Evolutionary conservation across 305 asterid genomes (phyloP), one percentile per base, ranked within the genome.

Genomic region (Solanum chacoense): DNA sequence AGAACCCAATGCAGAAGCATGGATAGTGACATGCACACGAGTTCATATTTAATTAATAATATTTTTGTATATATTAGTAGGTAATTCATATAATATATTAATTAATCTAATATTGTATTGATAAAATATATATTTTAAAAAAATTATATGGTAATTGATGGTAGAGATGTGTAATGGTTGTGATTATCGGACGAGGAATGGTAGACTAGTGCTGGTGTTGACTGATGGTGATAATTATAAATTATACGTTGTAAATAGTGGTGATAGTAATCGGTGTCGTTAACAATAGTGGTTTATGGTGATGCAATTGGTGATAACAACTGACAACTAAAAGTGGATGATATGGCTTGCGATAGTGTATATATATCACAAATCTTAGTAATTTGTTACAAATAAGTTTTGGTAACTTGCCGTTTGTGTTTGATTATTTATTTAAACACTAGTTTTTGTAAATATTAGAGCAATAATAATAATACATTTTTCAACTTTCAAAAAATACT

Each of bases 1-100:
- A 86, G 73, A 87, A 85, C 50, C 88, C 90, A 84, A 90, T 80
- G 91, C 83, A 78, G 71, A 75, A 77, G 63, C 37, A 16, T 69
- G 12, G 85, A 85, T 59, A 9, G 71, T 7, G 86, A 81, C 86
- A 45, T 29, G 86, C 86, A 81, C 86, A 45, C 86, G 72, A 3
- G 72, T 81, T 81, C 71, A 81, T 29, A 81, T 29, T 26, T 42
- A 2, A 28, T 32, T 29, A 71, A 13, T 29, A 4, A 63, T 22
- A 22, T 22, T 22, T 63, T 3, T 59, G 4, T 59, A 8, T 13
- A 65, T 65, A 65, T 10, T 9, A n/a, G 7, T 10, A 65, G 29
- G 73, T 65, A 65, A 65, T 24, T n/a, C 7, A 65, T 65, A 65
- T 65, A n/a, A n/a, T 14, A 31, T 73, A 20, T 18, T 32, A 74